Evolutionary conservation across 1,139 yeast genomes (phyloP).

Genomic region (Pichia sp.): DNA sequence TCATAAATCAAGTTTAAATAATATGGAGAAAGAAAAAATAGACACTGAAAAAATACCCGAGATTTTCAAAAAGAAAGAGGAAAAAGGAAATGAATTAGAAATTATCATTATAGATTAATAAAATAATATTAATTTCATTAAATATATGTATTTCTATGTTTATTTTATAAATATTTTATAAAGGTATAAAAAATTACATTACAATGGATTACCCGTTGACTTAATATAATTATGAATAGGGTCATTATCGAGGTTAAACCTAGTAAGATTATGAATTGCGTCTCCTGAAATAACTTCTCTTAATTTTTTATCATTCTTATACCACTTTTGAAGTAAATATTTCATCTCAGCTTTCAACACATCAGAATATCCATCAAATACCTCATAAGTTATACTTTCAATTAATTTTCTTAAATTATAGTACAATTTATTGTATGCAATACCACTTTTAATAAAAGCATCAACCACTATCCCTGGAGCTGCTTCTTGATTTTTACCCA

Average conservation of each 20-base stretch:
- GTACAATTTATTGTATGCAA: constrained; percentile 63
- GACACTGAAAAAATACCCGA: not conserved
- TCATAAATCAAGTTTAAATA: too few species aligned
- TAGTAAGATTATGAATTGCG: constrained; percentile 32
- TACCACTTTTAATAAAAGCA: constrained; percentile 71
- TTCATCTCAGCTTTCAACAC: constrained; percentile 42
- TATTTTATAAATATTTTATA: not conserved
- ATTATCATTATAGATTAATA: constrained; percentile 6
- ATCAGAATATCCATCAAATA: constrained; percentile 39
- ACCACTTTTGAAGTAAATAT: constrained; percentile 62
- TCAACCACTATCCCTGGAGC: constrained; percentile 55
- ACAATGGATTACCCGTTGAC: constrained; percentile 25
- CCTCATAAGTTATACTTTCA: constrained; percentile 53
- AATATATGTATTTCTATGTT: not conserved
- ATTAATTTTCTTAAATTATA: constrained; percentile 61
- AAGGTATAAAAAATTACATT: not conserved
- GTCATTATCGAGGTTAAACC: constrained; percentile 40
- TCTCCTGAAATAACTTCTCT: constrained; percentile 43
- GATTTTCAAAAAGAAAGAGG: not conserved
- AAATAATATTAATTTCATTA: not conserved
- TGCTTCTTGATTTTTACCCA: constrained; percentile 23
- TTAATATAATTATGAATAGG: constrained; percentile 40
- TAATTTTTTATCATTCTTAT: constrained; percentile 52
- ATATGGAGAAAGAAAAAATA: not conserved
- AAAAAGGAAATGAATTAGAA: not conserved